These are phyloP conservation scores for Stachybotrys chlorohalonatus DNA, from an alignment of 2,329 filamentous ascomycete species.

Conservation along the genomic window DNA sequence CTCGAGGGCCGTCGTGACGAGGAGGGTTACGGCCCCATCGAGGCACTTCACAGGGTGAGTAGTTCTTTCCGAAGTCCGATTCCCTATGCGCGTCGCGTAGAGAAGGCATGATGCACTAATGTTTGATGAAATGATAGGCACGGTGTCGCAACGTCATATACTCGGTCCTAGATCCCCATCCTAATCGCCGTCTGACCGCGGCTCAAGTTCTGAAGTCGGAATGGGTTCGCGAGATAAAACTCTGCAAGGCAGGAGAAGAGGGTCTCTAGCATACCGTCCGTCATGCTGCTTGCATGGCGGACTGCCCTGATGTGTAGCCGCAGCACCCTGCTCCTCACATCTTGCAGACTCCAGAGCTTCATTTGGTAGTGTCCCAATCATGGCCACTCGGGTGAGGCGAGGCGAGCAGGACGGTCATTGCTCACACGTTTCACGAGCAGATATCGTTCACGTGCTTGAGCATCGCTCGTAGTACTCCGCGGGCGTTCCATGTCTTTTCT, in stretches of 20 bases:
- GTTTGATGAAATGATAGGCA: slow-evolving; percentile 45
- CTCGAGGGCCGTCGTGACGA: slow-evolving; percentile 88
- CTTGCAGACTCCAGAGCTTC: slow-evolving; percentile 11
- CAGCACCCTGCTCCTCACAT: slow-evolving; percentile 7
- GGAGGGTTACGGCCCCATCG: slow-evolving; percentile 92
- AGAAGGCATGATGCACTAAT: background rate
- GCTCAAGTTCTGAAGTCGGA: slow-evolving; percentile 96
- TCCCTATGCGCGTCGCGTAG: too few relatives aligned
- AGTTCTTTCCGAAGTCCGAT: too few relatives aligned
- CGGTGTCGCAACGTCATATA: slow-evolving; percentile 98
- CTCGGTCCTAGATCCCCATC: slow-evolving; percentile 93
- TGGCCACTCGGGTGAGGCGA: background rate
- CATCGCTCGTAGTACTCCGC: too few relatives aligned
- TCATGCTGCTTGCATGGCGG: slow-evolving; percentile 18
- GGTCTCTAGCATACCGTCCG: slow-evolving; percentile 53
- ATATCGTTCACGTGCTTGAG: background rate
- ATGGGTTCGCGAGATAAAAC: slow-evolving; percentile 95
- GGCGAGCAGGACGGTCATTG: background rate
- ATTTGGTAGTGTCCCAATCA: slow-evolving; percentile 5
- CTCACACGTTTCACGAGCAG: background rate
- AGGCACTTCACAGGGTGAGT: slow-evolving; percentile 87
- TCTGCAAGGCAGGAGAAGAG: slow-evolving; percentile 95
- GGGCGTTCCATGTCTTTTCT: too few relatives aligned
- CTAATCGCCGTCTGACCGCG: slow-evolving; percentile 82
- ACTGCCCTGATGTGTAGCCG: slow-evolving; percentile 12